A percentile compares a stretch with the other conserved stretches of the same genome.
phyloP scores from a whole-genome alignment of 345 rosid genomes.

The Angophora floribunda region DNA sequence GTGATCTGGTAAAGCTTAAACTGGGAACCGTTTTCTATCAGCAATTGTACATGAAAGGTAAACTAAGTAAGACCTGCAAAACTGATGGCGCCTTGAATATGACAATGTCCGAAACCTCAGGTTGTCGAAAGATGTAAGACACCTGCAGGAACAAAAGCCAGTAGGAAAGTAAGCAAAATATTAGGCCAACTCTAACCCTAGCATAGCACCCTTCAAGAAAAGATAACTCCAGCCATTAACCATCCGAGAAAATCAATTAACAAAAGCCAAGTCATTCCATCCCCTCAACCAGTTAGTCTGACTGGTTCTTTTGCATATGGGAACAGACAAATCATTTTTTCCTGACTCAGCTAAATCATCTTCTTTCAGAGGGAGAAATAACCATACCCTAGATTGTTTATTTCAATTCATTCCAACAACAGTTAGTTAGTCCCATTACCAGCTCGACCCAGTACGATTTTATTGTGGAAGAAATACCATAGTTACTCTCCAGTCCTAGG shows the following conservation, averaged over 20 bases:
- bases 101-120: constrained; percentile 79
- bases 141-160: constrained; percentile 31
- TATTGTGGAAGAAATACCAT: not conserved
- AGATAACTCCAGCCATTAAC: not conserved
- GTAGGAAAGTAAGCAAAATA: not conserved
- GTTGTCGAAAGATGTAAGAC: constrained; percentile 71
- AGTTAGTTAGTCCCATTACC: not conserved
- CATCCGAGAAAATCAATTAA: not conserved
- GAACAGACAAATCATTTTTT: not conserved
- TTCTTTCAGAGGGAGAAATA: not conserved
- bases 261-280: not conserved
- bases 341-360: not conserved
- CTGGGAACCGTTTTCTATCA: not conserved
- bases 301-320: not conserved
- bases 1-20: not conserved
- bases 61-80: constrained; percentile 34
- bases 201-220: not conserved
- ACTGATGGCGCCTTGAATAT: constrained; percentile 84
- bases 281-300: not conserved
- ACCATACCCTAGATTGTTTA: not conserved
- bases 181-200: not conserved
- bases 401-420: not conserved
- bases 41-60: not conserved
- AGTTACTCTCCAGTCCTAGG: not conserved
- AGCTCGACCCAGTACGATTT: not conserved